Base-by-base conservation (phyloP, 2,329 filamentous ascomycete species). In the Ilyonectria robusta region DNA sequence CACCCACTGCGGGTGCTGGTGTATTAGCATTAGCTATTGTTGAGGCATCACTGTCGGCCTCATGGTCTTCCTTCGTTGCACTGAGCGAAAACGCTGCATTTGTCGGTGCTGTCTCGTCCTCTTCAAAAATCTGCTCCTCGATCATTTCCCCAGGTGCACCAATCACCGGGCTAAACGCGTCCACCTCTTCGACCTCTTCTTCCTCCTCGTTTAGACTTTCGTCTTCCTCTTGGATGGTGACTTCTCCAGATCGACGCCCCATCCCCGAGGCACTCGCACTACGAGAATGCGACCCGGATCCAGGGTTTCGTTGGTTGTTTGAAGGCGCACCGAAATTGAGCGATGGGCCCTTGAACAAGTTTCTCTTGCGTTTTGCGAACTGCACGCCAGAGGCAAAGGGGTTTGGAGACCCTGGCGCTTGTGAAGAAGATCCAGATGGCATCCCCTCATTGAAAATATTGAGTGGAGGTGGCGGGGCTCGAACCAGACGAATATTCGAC, bases 361-460 rank as follows among this genome's bases (percentile, higher is more conserved):
- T 94, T 65, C 92, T 88, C 82, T 95, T 97, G 65, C 93, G 84
- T 78, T 94, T 94, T 1, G 94, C 93, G 76, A 96, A 97, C 50
- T 94, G 84, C 0, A 96, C 86, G 3, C 91, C 90, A 0, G 87
- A 86, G 3, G 83, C 84, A 63, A 89, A 88, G 1, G 90, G 91
- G 26, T 87, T 90, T 1, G 87, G 86, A 6, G 87, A 89, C 0
- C 85, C 84, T 6, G 84, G 84, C 62, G 86, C 78, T 77, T 86
- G 77, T 56, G 37, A 74, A 40, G 67, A 64, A 6, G 78, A 80
- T 21, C 77, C 78, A 23, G 81, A 79, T 1, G 87, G 86, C 81
- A 89, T 86, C 17, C 84, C 85, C 75, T 92, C 89, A 67, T 89
- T 89, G 73, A 89, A 91, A 10, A 86, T 76, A 37, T 81, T 84